Evolutionary conservation across 1,139 yeast species (phyloP).

Genomic region (Diutina pseudorugosa): DNA sequence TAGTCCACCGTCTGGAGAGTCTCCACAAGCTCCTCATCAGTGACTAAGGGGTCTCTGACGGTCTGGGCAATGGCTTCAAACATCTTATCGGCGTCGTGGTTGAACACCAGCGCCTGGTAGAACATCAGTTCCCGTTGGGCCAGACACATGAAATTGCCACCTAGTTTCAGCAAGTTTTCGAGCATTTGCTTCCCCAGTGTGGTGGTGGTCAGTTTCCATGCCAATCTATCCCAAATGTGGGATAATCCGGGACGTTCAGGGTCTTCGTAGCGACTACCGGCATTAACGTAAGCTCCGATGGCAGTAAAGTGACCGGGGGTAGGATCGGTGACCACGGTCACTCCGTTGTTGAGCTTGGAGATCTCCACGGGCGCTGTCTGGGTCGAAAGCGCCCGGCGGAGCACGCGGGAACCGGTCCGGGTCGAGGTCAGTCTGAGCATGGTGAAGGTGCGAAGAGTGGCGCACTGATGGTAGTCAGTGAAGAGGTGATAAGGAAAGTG

Average conservation of each 20-base stretch:
- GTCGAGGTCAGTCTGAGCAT: neutral
- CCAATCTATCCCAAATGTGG: constrained; percentile 75
- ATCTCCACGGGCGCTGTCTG: neutral
- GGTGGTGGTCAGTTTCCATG: constrained; percentile 69
- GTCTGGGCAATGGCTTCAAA: constrained; percentile 72
- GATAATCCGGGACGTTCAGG: constrained; percentile 49
- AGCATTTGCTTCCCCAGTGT: constrained; percentile 60
- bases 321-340: constrained; percentile 73
- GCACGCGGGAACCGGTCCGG: neutral
- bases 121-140: constrained; percentile 86
- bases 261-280: constrained; percentile 78
- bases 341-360: constrained; percentile 48
- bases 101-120: constrained; percentile 92
- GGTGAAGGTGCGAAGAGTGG: neutral
- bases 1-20: constrained; percentile 66
- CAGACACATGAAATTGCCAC: constrained; percentile 92
- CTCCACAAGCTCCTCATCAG: constrained; percentile 61
- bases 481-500: too few species aligned
- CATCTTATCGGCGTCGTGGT: constrained; percentile 76
- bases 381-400: neutral
- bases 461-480: neutral
- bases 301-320: constrained; percentile 90
- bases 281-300: constrained; percentile 78
- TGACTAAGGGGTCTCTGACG: constrained; percentile 53
- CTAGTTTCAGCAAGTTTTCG: constrained; percentile 62